phyloP scores from a whole-genome alignment of 2,329 filamentous ascomycete species.

The Trichoderma sp. region DNA sequence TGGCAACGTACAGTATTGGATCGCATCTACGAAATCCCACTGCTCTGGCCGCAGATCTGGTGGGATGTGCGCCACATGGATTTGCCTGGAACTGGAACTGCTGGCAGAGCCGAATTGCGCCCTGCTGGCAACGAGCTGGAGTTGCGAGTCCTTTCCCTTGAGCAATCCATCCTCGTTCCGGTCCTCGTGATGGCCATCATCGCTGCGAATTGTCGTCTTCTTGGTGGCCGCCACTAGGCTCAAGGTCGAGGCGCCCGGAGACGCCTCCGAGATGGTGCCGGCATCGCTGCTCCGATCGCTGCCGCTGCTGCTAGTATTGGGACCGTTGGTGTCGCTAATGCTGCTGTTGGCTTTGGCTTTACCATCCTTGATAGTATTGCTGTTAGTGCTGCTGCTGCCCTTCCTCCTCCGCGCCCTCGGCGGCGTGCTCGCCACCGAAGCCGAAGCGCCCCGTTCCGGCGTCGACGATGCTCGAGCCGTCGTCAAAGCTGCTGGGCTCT shows the following conservation, averaged over 20 bases:
- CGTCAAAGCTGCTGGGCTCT: not conserved
- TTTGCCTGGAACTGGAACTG: not conserved
- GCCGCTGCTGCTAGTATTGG: not conserved
- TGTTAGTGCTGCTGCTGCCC: not conserved
- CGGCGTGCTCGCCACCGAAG: not conserved
- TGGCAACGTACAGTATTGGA: constrained; percentile 10
- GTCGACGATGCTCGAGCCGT: not conserved
- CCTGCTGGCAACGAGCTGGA: not conserved
- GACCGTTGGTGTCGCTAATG: not conserved
- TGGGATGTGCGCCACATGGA: not conserved
- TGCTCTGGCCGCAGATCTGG: constrained; percentile 15
- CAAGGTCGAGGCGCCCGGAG: not conserved
- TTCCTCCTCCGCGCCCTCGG: not conserved
- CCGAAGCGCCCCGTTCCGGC: not conserved
- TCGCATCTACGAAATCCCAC: constrained; percentile 17
- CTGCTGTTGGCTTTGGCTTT: not conserved
- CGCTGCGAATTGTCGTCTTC: not conserved
- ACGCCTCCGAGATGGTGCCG: constrained; percentile 3
- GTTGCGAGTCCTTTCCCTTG: not conserved
- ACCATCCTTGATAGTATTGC: not conserved
- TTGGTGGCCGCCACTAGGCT: not conserved
- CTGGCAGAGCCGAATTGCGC: not conserved
- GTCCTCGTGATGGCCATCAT: not conserved
- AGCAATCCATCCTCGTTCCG: not conserved
- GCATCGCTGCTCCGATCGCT: constrained; percentile 12